These are phyloP conservation scores for Ceratocystis lukuohia DNA, from an alignment of 2,329 filamentous ascomycete species.

Conservation along the genomic window DNA sequence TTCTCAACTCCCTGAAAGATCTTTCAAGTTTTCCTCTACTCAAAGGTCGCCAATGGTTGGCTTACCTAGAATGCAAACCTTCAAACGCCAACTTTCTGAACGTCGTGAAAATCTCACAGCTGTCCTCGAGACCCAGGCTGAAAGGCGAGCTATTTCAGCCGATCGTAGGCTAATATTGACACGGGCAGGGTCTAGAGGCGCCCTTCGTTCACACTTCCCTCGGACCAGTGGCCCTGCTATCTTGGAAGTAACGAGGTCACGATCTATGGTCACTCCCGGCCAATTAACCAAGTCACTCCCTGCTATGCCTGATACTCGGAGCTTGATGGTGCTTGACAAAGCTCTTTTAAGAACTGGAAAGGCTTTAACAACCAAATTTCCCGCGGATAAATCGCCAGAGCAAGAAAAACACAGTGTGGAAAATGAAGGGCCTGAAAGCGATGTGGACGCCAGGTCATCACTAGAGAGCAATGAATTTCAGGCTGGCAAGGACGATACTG, in stretches of 20 bases:
- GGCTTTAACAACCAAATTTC: neutral
- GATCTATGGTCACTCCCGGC: neutral
- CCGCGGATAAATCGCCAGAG: neutral
- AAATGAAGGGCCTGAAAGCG: neutral
- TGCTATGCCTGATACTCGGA: neutral
- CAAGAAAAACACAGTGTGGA: neutral
- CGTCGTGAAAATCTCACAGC: conserved; percentile 58
- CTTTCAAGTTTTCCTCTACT: conserved; percentile 6
- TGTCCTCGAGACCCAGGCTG: conserved; percentile 46
- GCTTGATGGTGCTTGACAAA: conserved; percentile 2
- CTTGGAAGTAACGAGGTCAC: conserved; percentile 21
- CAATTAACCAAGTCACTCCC: neutral
- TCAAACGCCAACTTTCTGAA: conserved; percentile 74
- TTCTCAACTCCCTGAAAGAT: neutral
- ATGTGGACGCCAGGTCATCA: neutral
- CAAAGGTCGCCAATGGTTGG: conserved; percentile 28
- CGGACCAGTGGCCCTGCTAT: conserved; percentile 38
- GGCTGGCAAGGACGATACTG: too few species aligned
- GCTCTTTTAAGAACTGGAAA: neutral
- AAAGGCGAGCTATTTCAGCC: conserved; percentile 58
- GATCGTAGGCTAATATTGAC: conserved; percentile 35
- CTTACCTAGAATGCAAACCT: conserved; percentile 62
- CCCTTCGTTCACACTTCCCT: conserved; percentile 24
- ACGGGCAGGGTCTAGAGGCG: conserved; percentile 25
- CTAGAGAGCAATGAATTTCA: neutral